Base-by-base conservation (phyloP, 1,284 basidiomycete species). In the Erythrobasidium hasegawianum region DNA sequence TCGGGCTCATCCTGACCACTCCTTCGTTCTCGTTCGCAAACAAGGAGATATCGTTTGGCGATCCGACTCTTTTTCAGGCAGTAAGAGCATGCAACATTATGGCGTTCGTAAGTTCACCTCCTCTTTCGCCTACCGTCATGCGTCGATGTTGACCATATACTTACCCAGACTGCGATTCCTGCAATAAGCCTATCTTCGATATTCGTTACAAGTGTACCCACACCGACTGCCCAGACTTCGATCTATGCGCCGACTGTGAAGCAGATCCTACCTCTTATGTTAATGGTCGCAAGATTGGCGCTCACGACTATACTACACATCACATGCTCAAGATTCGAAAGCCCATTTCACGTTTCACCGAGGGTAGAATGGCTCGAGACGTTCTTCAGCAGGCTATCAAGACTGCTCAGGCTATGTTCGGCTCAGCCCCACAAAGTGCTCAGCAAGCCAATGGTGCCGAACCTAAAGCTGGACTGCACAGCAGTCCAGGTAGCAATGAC, bases 191-290 rank as follows among this genome's bases (percentile, higher is more conserved):
- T 16, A 58, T 71, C 40, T 39, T 22, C n/a, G 70, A 68, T 0
- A 68, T 71, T 18, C 57, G 70, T 20, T 71, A 71, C 40, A 71
- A 71, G 43, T 77, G 76, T 61, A 68, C 69, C n/a, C 61, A 73
- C 53, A 27, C 49, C 7, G 53, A 43, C 55, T 77, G 76, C 71
- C 68, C 68, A 1, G 71, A 72, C 50, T 76, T 73, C 65, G 73
- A 76, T 55, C 67, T 76, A 43, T 76, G 75, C 60, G 55, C 29
- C 5, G 59, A 20, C n/a, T 74, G 73, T 61, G 72, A 73, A 57
- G 64, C 71, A 3, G 59, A 61, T 24, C 73, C 71, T 20, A 2
- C 41, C 16, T 10, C 55, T 8, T 65, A 65, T 26, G 38, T 27
- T 11, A 40, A 16, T 11, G 47, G 47, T 20, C 39, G 24, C 22